phyloP scores from a whole-genome alignment of 169 alveolate genomes.

The Eimeria zaria region DNA sequence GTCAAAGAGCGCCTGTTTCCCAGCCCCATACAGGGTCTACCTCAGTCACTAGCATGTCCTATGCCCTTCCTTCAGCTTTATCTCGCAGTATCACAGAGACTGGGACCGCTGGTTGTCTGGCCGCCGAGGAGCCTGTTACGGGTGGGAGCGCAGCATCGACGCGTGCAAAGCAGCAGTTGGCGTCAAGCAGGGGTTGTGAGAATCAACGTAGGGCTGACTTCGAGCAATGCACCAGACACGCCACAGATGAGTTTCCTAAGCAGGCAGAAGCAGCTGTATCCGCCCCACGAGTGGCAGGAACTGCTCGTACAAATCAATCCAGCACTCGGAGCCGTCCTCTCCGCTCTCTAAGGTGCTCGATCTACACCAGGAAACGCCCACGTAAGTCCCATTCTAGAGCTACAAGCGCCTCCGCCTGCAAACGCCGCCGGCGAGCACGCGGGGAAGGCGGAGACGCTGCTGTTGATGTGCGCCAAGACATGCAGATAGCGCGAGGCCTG shows the following conservation, averaged over 20 bases:
- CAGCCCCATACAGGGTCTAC: constrained; percentile 22
- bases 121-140: background rate
- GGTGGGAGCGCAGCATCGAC: constrained; percentile 11
- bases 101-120: background rate
- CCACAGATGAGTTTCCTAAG: background rate
- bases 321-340: background rate
- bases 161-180: background rate
- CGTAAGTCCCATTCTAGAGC: background rate
- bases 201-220: background rate
- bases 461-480: constrained; percentile 33
- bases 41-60: background rate
- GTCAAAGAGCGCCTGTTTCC: constrained; percentile 7
- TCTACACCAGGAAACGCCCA: constrained; percentile 50
- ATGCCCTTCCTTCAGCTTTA: background rate
- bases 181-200: background rate
- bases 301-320: background rate
- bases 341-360: constrained; percentile 30
- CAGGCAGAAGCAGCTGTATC: background rate
- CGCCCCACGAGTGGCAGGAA: background rate
- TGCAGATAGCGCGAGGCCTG: constrained; percentile 55
- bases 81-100: background rate
- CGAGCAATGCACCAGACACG: background rate
- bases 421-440: constrained; percentile 68
- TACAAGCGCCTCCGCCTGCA: background rate
- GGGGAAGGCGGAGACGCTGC: background rate